Evolutionary conservation across 768 basidiomycete genomes (phyloP).

Genomic region (Russula lepida): DNA sequence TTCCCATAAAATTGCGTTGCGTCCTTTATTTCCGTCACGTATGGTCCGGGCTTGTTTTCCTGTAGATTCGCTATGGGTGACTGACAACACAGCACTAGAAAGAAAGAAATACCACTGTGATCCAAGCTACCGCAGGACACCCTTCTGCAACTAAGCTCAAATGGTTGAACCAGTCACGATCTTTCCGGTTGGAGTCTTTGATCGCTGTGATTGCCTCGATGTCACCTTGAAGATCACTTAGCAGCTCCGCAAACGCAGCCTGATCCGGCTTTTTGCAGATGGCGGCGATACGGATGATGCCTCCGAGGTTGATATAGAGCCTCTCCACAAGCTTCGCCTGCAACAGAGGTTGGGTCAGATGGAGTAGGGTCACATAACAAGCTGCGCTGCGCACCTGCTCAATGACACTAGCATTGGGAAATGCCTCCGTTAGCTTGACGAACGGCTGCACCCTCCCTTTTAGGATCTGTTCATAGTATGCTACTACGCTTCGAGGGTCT

Average conservation of each 20-base stretch:
- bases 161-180: conserved; percentile 77
- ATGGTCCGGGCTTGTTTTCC: conserved; percentile 75
- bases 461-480: conserved; percentile 68
- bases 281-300: conserved; percentile 56
- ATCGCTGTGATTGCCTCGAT: conserved; percentile 71
- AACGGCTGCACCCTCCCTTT: conserved; percentile 69
- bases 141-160: conserved; percentile 78
- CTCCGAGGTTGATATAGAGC: conserved; percentile 60
- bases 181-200: conserved; percentile 74
- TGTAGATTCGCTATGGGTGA: conserved; percentile 17
- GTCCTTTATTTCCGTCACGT: conserved; percentile 77
- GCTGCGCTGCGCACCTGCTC: conserved; percentile 56
- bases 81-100: neutral
- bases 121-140: conserved; percentile 78
- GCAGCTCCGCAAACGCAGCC: conserved; percentile 44
- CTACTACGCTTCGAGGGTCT: conserved; percentile 52
- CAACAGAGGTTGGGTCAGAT: neutral
- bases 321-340: conserved; percentile 65
- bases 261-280: conserved; percentile 75
- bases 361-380: neutral
- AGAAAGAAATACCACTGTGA: conserved; percentile 49
- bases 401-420: conserved; percentile 60
- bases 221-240: conserved; percentile 60
- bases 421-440: conserved; percentile 56
- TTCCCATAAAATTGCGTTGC: conserved; percentile 83